Evolutionary conservation across 2,329 filamentous ascomycete genomes (phyloP), one percentile per base, ranked within the genome.

Genomic region (Taxawa tesnikishii): DNA sequence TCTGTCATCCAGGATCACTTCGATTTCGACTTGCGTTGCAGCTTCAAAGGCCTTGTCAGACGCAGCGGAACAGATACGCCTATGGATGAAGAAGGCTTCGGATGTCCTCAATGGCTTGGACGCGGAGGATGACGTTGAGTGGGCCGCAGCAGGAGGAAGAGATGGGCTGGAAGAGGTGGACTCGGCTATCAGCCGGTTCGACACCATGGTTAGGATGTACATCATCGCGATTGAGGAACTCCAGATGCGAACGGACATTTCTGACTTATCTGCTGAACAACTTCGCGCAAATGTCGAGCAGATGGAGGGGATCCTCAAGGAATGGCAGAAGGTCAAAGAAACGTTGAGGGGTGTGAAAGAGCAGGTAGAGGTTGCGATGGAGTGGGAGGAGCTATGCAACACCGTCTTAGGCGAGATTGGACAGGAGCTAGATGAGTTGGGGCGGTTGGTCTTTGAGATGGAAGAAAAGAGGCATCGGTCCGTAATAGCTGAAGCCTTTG

Each of bases 331-430:
- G 43, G 88, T 94, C 46, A 81, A 84, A 46, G 67, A 64, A 26
- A 79, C 80, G 2, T 62, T 98, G 31, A 80, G 79, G 41, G 77
- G 62, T 15, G 80, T 94, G 34, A 93, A 93, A 53, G 73, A 73
- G 29, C 88, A 96, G 50, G 88, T 98, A 12, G 90, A 96, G 56
- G 76, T 94, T 37, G 90, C 90, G 28, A 93, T 96, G 85, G 90
- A 98, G 51, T 98, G 88, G 88, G 87, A 94, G 55, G 87, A 96
- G 58, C 67, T 98, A 21, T 96, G 90, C 88, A 84, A 84, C 46
- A 83, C 73, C 41, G 88, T 96, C 3, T 65, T 98, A 3, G 88
- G 87, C 27, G 35, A 31, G 10, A 94, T 96, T 39, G 83, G 87
- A 32, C 75, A 79, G 40, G 90, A 98, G 58, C 78, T 85, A 50